Conservation (phyloP, 2,329 filamentous ascomycete genomes). For the Fusarium falciforme region DNA sequence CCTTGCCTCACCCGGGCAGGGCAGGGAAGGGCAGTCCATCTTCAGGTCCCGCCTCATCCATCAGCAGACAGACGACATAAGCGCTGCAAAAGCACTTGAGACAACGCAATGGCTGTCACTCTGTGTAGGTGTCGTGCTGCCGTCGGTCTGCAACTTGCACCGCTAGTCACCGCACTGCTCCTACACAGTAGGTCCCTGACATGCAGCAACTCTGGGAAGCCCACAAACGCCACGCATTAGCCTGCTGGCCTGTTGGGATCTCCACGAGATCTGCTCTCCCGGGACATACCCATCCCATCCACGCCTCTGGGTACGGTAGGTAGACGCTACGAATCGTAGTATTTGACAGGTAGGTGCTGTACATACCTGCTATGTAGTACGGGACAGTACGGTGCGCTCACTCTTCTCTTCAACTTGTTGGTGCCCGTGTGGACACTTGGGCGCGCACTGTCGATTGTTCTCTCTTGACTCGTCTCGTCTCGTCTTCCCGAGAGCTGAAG, state of each 20-base stretch:
- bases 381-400: not conserved
- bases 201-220: conserved; percentile 24
- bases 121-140: not conserved
- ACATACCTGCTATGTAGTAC: not conserved
- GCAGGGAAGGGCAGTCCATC: not conserved
- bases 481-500: conserved; percentile 11
- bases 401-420: not conserved
- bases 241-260: conserved; percentile 34
- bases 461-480: not conserved
- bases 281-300: conserved; percentile 22
- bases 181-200: conserved; percentile 19
- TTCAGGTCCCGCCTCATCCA: not conserved
- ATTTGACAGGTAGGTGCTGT: conserved; percentile 17
- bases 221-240: conserved; percentile 42
- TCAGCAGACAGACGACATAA: conserved; percentile 5
- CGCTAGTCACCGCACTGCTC: conserved; percentile 5
- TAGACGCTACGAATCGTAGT: conserved; percentile 8
- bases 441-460: not conserved
- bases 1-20: not conserved
- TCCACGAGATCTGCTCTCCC: conserved; percentile 39
- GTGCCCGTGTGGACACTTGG: not conserved
- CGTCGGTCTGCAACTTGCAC: conserved; percentile 17
- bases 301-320: conserved; percentile 13
- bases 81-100: conserved; percentile 4
- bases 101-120: conserved; percentile 5